phyloP scores from a whole-genome alignment of 2,329 filamentous ascomycete species.

The Lomentospora prolificans region DNA sequence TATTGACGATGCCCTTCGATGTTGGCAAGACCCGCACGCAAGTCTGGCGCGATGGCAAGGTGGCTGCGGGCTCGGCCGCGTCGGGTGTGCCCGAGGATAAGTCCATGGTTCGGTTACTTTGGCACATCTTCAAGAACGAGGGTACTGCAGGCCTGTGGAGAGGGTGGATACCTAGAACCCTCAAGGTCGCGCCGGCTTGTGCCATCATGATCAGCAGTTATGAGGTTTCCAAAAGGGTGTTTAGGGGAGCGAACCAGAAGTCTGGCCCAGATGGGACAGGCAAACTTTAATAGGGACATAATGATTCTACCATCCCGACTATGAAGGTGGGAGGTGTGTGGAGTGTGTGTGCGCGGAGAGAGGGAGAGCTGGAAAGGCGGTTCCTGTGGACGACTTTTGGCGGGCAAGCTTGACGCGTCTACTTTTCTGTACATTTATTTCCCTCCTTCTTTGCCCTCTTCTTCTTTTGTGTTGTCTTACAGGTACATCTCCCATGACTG shows the following conservation, averaged over 20 bases:
- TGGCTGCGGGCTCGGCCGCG: constrained; percentile 23
- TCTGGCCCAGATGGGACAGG: constrained; percentile 8
- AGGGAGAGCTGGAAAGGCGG: too few relatives aligned
- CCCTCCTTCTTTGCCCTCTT: not conserved
- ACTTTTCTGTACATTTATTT: not conserved
- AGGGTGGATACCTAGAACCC: constrained; percentile 81
- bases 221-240: constrained; percentile 87
- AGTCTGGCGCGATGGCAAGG: constrained; percentile 53
- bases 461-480: not conserved
- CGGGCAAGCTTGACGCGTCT: not conserved
- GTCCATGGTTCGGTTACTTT: constrained; percentile 73
- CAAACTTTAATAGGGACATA: not conserved
- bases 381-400: too few relatives aligned
- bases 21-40: constrained; percentile 95
- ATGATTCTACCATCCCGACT: not conserved
- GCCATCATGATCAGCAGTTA: constrained; percentile 99
- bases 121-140: constrained; percentile 83
- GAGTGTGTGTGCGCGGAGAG: not conserved
- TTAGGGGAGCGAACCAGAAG: constrained; percentile 60
- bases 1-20: constrained; percentile 91
- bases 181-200: constrained; percentile 93
- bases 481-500: constrained; percentile 1
- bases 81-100: constrained; percentile 57
- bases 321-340: too few relatives aligned
- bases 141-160: constrained; percentile 74